Base-by-base conservation (phyloP, 176 grass and related monocot species). In the Eleusine coracana region DNA sequence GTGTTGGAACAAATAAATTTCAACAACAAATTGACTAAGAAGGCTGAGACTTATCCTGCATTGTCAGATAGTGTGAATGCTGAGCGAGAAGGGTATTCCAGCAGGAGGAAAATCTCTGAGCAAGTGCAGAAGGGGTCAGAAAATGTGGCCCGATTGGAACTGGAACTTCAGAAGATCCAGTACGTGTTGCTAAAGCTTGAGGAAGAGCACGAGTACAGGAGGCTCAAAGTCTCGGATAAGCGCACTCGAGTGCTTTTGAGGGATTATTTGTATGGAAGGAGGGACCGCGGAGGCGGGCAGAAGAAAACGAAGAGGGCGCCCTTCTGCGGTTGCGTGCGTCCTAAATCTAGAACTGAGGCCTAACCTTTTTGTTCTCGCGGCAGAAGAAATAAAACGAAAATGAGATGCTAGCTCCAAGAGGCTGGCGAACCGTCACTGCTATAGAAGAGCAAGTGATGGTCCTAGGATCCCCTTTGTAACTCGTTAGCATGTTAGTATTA, bases 261-360 rank as follows among this genome's bases (percentile, higher is more conserved):
- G 77, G 97, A 99, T 87, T 99, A 99, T 88, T 76, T 99, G 38
- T 92, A 99, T 50, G 93, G 97, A 25, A 92, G 91, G 86, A 92
- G 76, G 84, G 87, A 90, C 71, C 84, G 76, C 6, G 56, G 85
- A 7, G 75, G 63, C 0, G 76, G 42, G 51, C 67, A 65, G 40
- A 75, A 90, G 29, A 78, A 87, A 12, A 89, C 80, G 82, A 95
- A 94, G 83, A 86, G 62, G 76, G 44, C 17, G 6, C 89, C 81
- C 0, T 90, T 99, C 80, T 99, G 93, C 76, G 91, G 97, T n/a
- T 96, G 91, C 50, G 81, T 94, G 82, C 90, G 88, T 54, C 73
- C 84, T 71, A 92, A 92, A 70, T 82, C 84, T 15, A 83, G 80
- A 70, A 83, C 42, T 39, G 88, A 90, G 36, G 54, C 52, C 20